Evolutionary conservation across 1,284 basidiomycete species (phyloP), one percentile per base, ranked within the genome.

Genomic region (Marasmius fiardii): DNA sequence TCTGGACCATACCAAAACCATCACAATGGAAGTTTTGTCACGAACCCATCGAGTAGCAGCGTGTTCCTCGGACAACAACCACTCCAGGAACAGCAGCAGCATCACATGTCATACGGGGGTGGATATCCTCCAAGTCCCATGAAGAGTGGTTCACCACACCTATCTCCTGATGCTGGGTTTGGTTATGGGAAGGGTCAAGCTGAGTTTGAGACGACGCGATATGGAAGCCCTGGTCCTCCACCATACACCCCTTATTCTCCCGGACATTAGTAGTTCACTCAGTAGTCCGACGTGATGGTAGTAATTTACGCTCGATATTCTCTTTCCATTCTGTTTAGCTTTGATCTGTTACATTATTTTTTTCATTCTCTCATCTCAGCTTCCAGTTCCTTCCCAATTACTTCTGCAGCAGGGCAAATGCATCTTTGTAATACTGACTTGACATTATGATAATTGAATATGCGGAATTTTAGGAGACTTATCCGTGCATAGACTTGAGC

Each of bases 81-180:
- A 14, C 16, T 41, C 54, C 62, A 74, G 49, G 68, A 70, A 53
- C 78, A 76, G 79, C 77, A 74, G 60, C 72, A 70, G 79, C 77
- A 74, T 59, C 72, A 70, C 28, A 4, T 31, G 54, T 69, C 74
- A 50, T 75, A 75, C 60, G 67, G 69, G 53, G 71, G 67, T 14
- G 3, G n/a, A 7, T 41, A 41, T 16, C 39, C 39, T 41, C 39
- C 39, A 2, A 41, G 39, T 20, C 39, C 39, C 11, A 18, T 20
- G 39, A 41, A 20, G 39, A 41, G 39, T 41, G 7, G 20, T 16
- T 16, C 16, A 18, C n/a, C n/a, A 1, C 20, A 41, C 20, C 7
- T 16, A n/a, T n/a, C 39, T n/a, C n/a, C 6, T 14, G 16, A 16
- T 18, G 16, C n/a, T 2, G 39, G 39, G 16, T 41, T 14, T n/a